Evolutionary conservation across 495 filamentous ascomycete genomes (phyloP).

Genomic region (Barbatosphaeria neglecta): DNA sequence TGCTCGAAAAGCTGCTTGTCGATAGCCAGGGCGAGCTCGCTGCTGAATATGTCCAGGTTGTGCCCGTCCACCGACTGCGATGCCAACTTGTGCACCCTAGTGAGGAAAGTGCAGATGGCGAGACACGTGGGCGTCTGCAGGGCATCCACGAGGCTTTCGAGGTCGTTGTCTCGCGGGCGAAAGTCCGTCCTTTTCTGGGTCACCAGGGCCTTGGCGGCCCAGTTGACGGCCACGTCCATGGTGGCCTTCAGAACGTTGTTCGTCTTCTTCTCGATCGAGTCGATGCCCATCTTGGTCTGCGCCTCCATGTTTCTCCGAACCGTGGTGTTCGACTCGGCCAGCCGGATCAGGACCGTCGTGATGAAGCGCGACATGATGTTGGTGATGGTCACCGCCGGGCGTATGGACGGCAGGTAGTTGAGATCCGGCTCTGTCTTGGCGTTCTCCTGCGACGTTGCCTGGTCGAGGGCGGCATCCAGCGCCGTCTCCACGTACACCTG

Average conservation of each 20-base stretch:
- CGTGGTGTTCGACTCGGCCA: conserved; percentile 79
- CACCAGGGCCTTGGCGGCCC: conserved; percentile 61
- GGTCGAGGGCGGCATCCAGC: conserved; percentile 73
- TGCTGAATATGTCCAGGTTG: conserved; percentile 65
- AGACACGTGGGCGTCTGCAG: conserved; percentile 81
- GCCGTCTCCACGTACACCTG: conserved; percentile 92
- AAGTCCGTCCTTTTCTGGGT: conserved; percentile 89
- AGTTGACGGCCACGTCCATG: conserved; percentile 70
- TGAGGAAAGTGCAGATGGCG: conserved; percentile 65
- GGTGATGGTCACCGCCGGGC: conserved; percentile 74
- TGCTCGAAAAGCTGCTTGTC: conserved; percentile 75
- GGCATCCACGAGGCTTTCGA: conserved; percentile 59
- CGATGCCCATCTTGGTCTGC: conserved; percentile 57
- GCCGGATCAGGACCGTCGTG: conserved; percentile 77
- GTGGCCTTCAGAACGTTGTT: conserved; percentile 77
- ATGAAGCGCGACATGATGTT: conserved; percentile 88
- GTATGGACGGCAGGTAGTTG: conserved; percentile 64
- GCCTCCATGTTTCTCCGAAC: conserved; percentile 86
- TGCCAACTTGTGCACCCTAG: conserved; percentile 47
- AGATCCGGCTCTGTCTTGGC: conserved; percentile 80
- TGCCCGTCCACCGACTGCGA: conserved; percentile 59
- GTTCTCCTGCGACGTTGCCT: conserved; percentile 61
- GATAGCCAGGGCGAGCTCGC: conserved; percentile 75
- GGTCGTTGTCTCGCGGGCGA: conserved; percentile 73
- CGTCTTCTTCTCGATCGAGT: conserved; percentile 78